These are phyloP conservation scores for Ophiocordyceps unilateralis DNA, from an alignment of 2,329 filamentous ascomycete genomes.

Conservation along the genomic window DNA sequence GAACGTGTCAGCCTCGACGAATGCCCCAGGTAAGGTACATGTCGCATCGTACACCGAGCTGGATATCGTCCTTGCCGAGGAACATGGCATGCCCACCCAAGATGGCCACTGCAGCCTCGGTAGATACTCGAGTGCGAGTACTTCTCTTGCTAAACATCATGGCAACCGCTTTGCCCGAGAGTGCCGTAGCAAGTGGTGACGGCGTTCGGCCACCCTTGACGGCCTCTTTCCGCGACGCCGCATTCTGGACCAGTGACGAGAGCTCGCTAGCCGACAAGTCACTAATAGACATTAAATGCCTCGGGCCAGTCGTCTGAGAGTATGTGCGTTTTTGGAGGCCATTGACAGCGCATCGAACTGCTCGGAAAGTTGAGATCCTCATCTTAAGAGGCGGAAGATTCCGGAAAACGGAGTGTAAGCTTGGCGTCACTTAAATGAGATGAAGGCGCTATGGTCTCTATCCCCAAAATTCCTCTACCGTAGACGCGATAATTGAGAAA, in stretches of 20 bases:
- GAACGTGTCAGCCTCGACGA: neutral
- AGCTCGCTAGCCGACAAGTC: conserved; percentile 73
- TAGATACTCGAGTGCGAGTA: conserved; percentile 84
- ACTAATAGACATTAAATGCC: conserved; percentile 82
- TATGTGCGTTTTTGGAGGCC: conserved; percentile 25
- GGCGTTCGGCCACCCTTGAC: conserved; percentile 50
- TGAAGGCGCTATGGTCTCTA: too few relatives aligned
- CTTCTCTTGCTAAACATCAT: conserved; percentile 96
- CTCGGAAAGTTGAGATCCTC: too few relatives aligned
- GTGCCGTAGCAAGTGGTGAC: conserved; percentile 36
- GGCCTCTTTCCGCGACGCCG: conserved; percentile 54
- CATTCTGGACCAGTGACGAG: conserved; percentile 67
- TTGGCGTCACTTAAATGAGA: too few relatives aligned
- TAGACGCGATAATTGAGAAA: too few relatives aligned
- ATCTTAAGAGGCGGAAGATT: too few relatives aligned
- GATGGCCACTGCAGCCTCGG: conserved; percentile 74
- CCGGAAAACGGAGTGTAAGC: too few relatives aligned
- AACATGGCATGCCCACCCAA: conserved; percentile 95
- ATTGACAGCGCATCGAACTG: too few relatives aligned
- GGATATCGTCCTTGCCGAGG: conserved; percentile 86
- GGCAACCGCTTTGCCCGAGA: conserved; percentile 68
- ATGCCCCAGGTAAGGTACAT: too few relatives aligned
- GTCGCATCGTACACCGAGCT: conserved; percentile 54
- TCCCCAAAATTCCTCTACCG: too few relatives aligned
- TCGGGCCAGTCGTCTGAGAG: conserved; percentile 29